Conservation (phyloP, 331 rosid genomes). For the Prunus yedoensis region DNA sequence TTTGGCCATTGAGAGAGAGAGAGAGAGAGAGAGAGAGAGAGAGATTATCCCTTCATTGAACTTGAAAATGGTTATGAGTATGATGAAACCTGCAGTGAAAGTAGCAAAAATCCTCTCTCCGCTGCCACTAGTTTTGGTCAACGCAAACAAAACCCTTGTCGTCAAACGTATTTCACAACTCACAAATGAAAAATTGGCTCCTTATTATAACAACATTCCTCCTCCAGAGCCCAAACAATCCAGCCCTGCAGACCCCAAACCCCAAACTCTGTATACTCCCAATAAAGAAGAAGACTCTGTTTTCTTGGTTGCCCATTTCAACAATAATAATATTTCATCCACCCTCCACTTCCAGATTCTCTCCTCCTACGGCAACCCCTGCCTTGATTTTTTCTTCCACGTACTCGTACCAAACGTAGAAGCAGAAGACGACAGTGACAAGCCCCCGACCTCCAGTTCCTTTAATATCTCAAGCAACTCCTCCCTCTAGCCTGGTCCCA, state of each 20-base stretch:
- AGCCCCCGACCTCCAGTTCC: background rate
- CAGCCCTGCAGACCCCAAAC: background rate
- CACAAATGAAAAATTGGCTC: too few relatives aligned
- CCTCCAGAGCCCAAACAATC: too few relatives aligned
- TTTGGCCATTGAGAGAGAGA: too few relatives aligned
- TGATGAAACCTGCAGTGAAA: background rate
- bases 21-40: too few relatives aligned
- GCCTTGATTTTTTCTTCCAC: background rate
- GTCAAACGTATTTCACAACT: background rate
- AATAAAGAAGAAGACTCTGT: background rate
- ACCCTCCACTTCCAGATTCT: background rate
- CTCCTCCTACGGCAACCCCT: background rate
- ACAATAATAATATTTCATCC: background rate
- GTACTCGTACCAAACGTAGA: background rate
- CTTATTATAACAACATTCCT: too few relatives aligned
- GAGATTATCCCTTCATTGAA: too few relatives aligned
- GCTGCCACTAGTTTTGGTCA: too few relatives aligned
- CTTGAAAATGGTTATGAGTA: background rate
- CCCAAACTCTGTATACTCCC: background rate
- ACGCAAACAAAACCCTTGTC: background rate
- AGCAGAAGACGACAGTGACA: too few relatives aligned
- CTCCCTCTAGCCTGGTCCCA: background rate
- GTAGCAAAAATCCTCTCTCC: background rate
- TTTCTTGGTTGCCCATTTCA: background rate
- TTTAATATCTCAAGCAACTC: background rate